Evolutionary conservation across 371 early-diverging fungal genomes (phyloP), one percentile per base, ranked within the genome.

Genomic region (Rhizopus arrhizus): DNA sequence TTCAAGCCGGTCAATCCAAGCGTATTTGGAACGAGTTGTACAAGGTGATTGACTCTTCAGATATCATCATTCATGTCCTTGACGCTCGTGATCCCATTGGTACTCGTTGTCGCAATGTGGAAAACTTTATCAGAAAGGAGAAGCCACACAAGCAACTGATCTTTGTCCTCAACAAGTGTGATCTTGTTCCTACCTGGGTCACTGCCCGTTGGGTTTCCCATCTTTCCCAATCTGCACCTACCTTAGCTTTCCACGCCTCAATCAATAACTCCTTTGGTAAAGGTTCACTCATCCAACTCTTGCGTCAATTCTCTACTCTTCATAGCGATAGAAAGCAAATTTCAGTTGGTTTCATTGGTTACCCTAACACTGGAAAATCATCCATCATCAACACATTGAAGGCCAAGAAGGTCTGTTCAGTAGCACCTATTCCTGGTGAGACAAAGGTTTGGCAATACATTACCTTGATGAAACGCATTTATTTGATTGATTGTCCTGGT

Each of bases 371-470:
- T 34, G 95, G 95, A 57, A 95, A 97, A 75, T 92, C 93, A 59
- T 95, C 96, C 66, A 97, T 99, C 73, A 99, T 99, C 78, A 99
- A 99, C 83, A 95, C 99, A 9, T 83, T 99, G 47, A 89, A 94
- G 68, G 85, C 88, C 54, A 98, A 99, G 80, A 92, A 94, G 78
- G 99, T 99, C 29, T 99, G 99, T 88, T 94, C 82, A 47, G 98
- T 98, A 13, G 99, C 99, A 10, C 99, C 99, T 2, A 87, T 99
- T 59, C 99, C 99, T 34, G 99, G 99, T 52, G 98, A 99, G 75
- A 99, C 99, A 58, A 99, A 98, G 83, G 95, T 96, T 60, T 99
- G 99, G 99, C 99, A 99, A 77, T 99, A 99, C 76, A 97, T 99
- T 54, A 95, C 99, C 11, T 85, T 99, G 64, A 99, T 95, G 91